Conservation (phyloP, 441 rosid genomes). For the Mallotus japonicus region DNA sequence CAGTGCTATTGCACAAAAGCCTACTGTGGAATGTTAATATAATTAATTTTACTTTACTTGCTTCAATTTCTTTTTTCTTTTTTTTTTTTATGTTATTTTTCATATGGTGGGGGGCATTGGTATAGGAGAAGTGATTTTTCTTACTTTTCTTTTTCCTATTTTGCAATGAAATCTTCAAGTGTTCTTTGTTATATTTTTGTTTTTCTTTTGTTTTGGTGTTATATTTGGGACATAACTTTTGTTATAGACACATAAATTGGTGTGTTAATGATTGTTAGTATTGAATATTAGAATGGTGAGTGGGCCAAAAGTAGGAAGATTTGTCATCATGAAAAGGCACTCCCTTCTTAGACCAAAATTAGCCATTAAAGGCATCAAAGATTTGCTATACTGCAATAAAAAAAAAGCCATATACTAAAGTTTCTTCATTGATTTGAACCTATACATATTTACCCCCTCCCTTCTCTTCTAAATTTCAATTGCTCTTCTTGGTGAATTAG, state of each 20-base stretch:
- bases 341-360: constrained; percentile 4
- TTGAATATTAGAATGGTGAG: not conserved
- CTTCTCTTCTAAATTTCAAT: too few species aligned
- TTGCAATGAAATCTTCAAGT: constrained; percentile 34
- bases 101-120: constrained; percentile 56
- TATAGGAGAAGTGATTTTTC: constrained; percentile 48
- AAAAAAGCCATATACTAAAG: not conserved
- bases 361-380: not conserved
- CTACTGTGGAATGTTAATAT: constrained; percentile 58
- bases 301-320: constrained; percentile 16
- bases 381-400: not conserved
- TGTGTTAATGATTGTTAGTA: not conserved
- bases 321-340: constrained; percentile 15
- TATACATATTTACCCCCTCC: not conserved
- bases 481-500: too few species aligned
- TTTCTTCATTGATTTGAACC: not conserved
- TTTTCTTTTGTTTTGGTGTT: not conserved
- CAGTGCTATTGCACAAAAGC: constrained; percentile 41
- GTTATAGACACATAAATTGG: not conserved
- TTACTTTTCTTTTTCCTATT: constrained; percentile 13
- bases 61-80: constrained; percentile 14
- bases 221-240: constrained; percentile 7
- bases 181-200: constrained; percentile 24
- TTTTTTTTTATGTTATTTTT: constrained; percentile 20
- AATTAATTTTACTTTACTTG: constrained; percentile 29